Evolutionary conservation across 2,329 filamentous ascomycete species (phyloP).

Genomic region (Sporothrix pseudoabietina): DNA sequence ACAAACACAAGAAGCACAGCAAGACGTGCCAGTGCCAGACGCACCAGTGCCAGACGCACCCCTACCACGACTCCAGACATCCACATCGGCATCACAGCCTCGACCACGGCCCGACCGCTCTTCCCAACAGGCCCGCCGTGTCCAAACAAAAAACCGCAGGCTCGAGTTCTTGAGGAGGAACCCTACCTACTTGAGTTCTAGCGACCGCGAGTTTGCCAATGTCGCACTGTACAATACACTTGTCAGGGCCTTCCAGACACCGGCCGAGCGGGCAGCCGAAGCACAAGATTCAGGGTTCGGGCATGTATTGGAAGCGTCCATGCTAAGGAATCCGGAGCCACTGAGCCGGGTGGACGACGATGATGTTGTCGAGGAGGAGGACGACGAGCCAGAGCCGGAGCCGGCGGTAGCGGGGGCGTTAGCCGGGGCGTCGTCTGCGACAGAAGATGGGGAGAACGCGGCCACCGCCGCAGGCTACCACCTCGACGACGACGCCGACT

Average conservation of each 20-base stretch:
- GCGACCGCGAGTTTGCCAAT: slow-evolving; percentile 62
- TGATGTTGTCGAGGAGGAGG: slow-evolving; percentile 27
- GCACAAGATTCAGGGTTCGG: slow-evolving; percentile 75
- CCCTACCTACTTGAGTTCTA: slow-evolving; percentile 67
- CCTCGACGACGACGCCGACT: slow-evolving; percentile 44
- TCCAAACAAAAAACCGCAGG: slow-evolving; percentile 72
- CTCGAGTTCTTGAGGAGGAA: slow-evolving; percentile 74
- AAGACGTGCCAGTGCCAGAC: too few relatives aligned
- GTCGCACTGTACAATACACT: slow-evolving; percentile 81
- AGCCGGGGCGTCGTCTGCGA: background rate
- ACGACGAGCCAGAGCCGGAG: slow-evolving; percentile 7
- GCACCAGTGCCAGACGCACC: background rate
- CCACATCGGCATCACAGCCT: slow-evolving; percentile 41
- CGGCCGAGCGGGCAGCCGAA: slow-evolving; percentile 72
- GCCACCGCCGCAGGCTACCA: background rate
- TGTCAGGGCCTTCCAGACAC: slow-evolving; percentile 73
- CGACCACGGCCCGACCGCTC: slow-evolving; percentile 51
- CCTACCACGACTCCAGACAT: background rate
- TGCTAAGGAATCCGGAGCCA: slow-evolving; percentile 50
- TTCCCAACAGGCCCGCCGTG: slow-evolving; percentile 47
- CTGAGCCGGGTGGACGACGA: slow-evolving; percentile 24
- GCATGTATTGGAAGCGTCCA: slow-evolving; percentile 74
- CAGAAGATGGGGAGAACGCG: background rate
- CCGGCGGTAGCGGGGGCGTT: too few relatives aligned
- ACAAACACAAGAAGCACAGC: background rate